These are phyloP conservation scores for Akanthomyces lecanii DNA, from an alignment of 2,329 filamentous ascomycete genomes.

Conservation along the genomic window DNA sequence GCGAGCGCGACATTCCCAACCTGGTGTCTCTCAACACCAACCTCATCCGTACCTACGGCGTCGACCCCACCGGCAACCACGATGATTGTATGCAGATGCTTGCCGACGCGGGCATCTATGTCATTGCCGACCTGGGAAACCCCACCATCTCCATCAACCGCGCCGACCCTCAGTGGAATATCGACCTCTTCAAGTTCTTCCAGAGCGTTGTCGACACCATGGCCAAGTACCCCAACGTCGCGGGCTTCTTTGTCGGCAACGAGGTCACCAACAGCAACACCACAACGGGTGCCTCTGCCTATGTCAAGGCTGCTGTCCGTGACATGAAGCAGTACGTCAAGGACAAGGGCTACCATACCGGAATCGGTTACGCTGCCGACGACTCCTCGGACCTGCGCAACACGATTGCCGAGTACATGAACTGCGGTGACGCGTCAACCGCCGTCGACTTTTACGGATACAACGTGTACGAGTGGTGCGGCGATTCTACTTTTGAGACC, in stretches of 20 bases:
- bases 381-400: conserved; percentile 80
- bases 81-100: conserved; percentile 79
- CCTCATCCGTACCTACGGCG: conserved; percentile 89
- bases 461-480: conserved; percentile 99
- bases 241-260: conserved; percentile 98
- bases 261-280: conserved; percentile 86
- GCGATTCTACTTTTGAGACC: conserved; percentile 67
- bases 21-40: conserved; percentile 80
- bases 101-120: conserved; percentile 84
- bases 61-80: conserved; percentile 77
- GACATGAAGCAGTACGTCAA: conserved; percentile 95
- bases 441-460: conserved; percentile 98
- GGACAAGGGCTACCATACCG: conserved; percentile 71
- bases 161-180: conserved; percentile 72
- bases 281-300: conserved; percentile 88
- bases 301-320: conserved; percentile 94
- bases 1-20: conserved; percentile 81
- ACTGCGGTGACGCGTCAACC: conserved; percentile 65
- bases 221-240: conserved; percentile 78
- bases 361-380: conserved; percentile 94
- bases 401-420: conserved; percentile 86
- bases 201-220: conserved; percentile 77
- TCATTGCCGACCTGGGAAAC: conserved; percentile 85
- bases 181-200: conserved; percentile 75
- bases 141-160: conserved; percentile 82